Base-by-base conservation (phyloP, 1,284 basidiomycete genomes). In the Apiotrichum laibachii region DNA sequence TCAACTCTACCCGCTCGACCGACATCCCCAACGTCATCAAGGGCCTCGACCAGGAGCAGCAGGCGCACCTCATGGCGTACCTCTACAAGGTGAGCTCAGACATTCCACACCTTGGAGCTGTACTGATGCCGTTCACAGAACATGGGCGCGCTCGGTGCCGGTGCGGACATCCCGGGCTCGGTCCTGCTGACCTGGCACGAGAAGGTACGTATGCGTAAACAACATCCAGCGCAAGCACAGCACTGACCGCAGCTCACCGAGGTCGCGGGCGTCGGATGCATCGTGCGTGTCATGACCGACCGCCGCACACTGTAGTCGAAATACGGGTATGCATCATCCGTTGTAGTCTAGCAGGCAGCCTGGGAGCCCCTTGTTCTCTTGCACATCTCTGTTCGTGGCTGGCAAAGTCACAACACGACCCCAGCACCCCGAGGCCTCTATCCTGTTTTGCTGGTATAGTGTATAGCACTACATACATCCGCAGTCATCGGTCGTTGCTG, bases 211-310 rank as follows among this genome's bases (percentile, higher is more conserved):
- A 46, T 47, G 10, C 26, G 26, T 51, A 57, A 50, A 39, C n/a
- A 31, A 5, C 46, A 12, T 10, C 18, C 7, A 26, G 37, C 26
- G 44, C 19, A 16, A 16, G 19, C 13, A 55, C 10, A 26, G 37
- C 5, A 18, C 9, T 34, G 51, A 49, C 45, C 68, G 42, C 74
- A 98, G 94, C 81, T 99, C 72, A 96, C 93, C 21, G 95, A 98
- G 77, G 85, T 89, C 34, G 93, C 93, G 8, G 95, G 96, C 18
- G 92, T 90, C 2, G 96, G 95, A 10, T 95, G 91, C 78, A 98
- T 99, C 75, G 92, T 97, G 63, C 83, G 94, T 70, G 92, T 94
- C 61, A 97, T 99, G 94, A 92, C 93, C 42, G 95, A 99, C 80
- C 86, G 92, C 65, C 84, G 88, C 71, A 83, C 83, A 61, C 87